These are phyloP conservation scores for Saprolegnia diclina DNA, from an alignment of 352 stramenopile genomes.

Conservation along the genomic window DNA sequence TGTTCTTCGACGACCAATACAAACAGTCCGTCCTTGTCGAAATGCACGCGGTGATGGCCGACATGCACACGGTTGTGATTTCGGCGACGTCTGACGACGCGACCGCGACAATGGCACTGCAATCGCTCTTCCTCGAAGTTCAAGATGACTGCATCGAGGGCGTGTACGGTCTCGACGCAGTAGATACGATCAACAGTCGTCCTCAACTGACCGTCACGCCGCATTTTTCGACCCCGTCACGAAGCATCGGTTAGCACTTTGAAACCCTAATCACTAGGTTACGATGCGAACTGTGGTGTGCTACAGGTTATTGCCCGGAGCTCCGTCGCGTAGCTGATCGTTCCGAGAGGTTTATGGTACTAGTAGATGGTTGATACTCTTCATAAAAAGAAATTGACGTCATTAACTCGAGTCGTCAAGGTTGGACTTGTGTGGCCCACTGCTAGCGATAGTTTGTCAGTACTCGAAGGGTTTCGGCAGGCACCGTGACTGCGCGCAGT, in stretches of 20 bases:
- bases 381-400: no score
- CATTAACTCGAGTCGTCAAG: no score
- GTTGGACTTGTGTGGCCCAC: no score
- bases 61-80: background rate
- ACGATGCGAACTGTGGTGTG: background rate
- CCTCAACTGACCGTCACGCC: background rate
- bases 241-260: background rate
- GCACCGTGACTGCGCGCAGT: no score
- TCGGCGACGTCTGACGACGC: background rate
- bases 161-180: constrained; percentile 4
- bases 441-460: no score
- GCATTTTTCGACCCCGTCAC: background rate
- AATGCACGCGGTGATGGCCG: background rate
- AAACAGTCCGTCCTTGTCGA: background rate
- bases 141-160: constrained; percentile 25
- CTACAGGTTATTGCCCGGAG: no score
- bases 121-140: constrained; percentile 21
- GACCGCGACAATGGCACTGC: background rate
- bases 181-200: background rate
- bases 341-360: no score
- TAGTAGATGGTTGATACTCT: no score
- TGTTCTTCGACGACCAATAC: constrained; percentile 24
- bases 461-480: no score
- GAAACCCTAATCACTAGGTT: background rate
- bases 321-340: no score